A percentile compares a stretch with the other conserved stretches of the same genome.
These are phyloP conservation scores for Yamadazyma friedrichii DNA, from an alignment of 1,139 yeast species.

Conservation along the genomic window DNA sequence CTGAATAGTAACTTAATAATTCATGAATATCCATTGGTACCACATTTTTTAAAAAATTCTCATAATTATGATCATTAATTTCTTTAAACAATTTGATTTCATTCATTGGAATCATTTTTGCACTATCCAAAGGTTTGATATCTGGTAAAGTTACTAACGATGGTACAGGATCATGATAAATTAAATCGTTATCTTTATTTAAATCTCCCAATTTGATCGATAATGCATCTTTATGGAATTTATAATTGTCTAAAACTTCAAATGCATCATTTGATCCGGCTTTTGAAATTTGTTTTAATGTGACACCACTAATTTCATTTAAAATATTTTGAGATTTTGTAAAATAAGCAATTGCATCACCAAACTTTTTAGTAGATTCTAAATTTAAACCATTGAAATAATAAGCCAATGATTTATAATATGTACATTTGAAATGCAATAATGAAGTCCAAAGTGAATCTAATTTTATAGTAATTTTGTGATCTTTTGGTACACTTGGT, in stretches of 20 bases:
- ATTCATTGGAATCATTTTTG: slow-evolving; percentile 59
- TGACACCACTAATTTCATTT: slow-evolving; percentile 24
- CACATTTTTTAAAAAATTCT: slow-evolving; percentile 67
- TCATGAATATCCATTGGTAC: slow-evolving; percentile 89
- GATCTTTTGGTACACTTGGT: slow-evolving; percentile 23
- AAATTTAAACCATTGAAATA: slow-evolving; percentile 54
- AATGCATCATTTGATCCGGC: slow-evolving; percentile 28
- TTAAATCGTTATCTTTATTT: slow-evolving; percentile 83
- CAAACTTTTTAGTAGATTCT: slow-evolving; percentile 57
- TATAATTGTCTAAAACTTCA: slow-evolving; percentile 42
- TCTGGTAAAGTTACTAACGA: slow-evolving; percentile 54
- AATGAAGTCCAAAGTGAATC: slow-evolving; percentile 45
- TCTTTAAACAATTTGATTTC: slow-evolving; percentile 33
- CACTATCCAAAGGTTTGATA: slow-evolving; percentile 73
- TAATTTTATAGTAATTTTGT: slow-evolving; percentile 46
- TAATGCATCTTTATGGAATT: slow-evolving; percentile 45
- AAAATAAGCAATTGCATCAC: slow-evolving; percentile 74
- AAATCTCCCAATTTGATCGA: slow-evolving; percentile 46
- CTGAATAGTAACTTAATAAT: slow-evolving; percentile 82
- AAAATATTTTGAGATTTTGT: slow-evolving; percentile 47
- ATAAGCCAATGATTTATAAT: slow-evolving; percentile 42
- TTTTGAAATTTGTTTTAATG: slow-evolving; percentile 28
- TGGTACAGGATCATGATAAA: slow-evolving; percentile 79
- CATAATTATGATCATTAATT: slow-evolving; percentile 55
- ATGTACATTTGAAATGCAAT: slow-evolving; percentile 48